Evolutionary conservation across 768 basidiomycete genomes (phyloP), one percentile per base, ranked within the genome.

Genomic region (Pleurotus platypus): DNA sequence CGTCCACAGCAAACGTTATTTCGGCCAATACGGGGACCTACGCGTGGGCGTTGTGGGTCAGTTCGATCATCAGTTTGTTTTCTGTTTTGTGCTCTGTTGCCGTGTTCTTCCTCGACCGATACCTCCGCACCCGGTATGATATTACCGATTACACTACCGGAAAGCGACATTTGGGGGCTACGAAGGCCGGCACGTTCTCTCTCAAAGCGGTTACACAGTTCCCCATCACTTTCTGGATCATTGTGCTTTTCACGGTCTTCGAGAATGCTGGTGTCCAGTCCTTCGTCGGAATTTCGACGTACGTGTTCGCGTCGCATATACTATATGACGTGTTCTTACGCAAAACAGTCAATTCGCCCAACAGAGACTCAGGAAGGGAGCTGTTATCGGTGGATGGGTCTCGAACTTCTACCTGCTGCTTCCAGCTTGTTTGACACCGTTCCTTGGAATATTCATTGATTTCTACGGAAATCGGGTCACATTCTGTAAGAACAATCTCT

Each of bases 251-350:
- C 60, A 67, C 70, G 16, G 49, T 59, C 27, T 77, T 76, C 56
- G 74, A 77, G 66, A 77, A 75, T 58, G 74, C 75, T 0, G 75
- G 75, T 16, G 72, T 77, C 37, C 74, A 75, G 64, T 70, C 72
- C 8, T 77, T 77, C 49, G 72, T 76, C 39, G 75, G 73, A 5
- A 76, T 76, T 55, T 75, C 75, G 22, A 77, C 75, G 75, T 77
- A 16, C 56, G 72, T 64, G 5, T 15, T 18, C 2, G 35, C 43
- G 20, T 54, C 7, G 6, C 37, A 20, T 53, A 35, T 35, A 8
- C 30, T 35, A 35, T 35, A 9, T 35, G 30, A 35, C 30, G 3
- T 11, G 2, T 35, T 35, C 30, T 9, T 11, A 35, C 30, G 30
- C 30, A 35, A 35, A 35, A 35, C 20, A 76, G 75, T 16, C 74